phyloP scores from a whole-genome alignment of 2,329 filamentous ascomycete species.

The Periconia sp. region DNA sequence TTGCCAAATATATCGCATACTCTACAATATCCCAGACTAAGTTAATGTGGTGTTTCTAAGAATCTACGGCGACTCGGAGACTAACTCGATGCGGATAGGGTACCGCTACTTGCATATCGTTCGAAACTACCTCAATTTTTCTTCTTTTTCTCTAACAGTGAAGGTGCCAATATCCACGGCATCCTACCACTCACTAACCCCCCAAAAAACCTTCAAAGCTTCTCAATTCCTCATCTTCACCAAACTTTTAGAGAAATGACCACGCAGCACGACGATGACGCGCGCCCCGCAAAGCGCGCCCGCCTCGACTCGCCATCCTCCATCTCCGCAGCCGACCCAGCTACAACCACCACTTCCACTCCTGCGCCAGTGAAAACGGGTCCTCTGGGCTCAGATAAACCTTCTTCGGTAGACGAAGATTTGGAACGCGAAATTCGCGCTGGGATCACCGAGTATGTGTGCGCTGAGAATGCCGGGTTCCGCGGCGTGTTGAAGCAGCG shows the following conservation, averaged over 20 bases:
- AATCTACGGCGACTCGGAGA: too few relatives aligned
- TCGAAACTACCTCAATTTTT: background rate
- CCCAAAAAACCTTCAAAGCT: background rate
- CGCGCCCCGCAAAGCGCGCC: slow-evolving; percentile 36
- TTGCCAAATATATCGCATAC: too few relatives aligned
- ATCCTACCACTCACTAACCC: background rate
- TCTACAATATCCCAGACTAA: too few relatives aligned
- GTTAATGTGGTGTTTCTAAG: too few relatives aligned
- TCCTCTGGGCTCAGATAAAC: slow-evolving; percentile 9
- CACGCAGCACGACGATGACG: slow-evolving; percentile 4
- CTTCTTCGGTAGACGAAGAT: slow-evolving; percentile 25
- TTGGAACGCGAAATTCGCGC: slow-evolving; percentile 47
- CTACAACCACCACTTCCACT: slow-evolving; percentile 7
- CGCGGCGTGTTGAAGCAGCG: slow-evolving; percentile 68
- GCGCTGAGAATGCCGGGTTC: slow-evolving; percentile 60
- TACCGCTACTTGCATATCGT: too few relatives aligned
- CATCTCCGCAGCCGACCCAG: slow-evolving; percentile 4
- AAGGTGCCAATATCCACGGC: background rate
- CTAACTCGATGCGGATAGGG: too few relatives aligned
- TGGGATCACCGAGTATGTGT: slow-evolving; percentile 67
- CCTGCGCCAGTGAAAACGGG: slow-evolving; percentile 8
- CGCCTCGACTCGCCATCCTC: slow-evolving; percentile 28
- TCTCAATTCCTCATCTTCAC: background rate
- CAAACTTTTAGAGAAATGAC: background rate
- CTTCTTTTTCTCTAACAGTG: background rate